A percentile compares a stretch with the other conserved stretches of the same genome.
Evolutionary conservation across 176 grass and related monocot genomes (phyloP).

Genomic region (Rhynchospora pubera): DNA sequence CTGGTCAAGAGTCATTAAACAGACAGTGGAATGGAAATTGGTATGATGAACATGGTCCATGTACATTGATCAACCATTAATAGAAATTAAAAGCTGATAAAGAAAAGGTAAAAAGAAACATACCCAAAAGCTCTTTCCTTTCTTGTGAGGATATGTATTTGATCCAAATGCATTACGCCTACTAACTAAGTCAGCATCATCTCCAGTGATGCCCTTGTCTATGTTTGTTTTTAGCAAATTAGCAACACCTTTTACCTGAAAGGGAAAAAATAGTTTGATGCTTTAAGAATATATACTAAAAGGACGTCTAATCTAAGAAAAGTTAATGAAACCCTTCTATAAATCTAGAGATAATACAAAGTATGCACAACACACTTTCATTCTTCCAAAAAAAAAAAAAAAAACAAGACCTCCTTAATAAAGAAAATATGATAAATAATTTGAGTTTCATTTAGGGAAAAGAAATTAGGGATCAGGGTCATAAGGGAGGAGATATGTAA

Average conservation of each 20-base stretch:
- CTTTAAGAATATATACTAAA: constrained; percentile 25
- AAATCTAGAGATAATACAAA: background rate
- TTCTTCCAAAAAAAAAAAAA: background rate
- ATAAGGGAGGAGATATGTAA: background rate
- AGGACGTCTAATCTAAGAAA: constrained; percentile 8
- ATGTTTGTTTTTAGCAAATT: constrained; percentile 63
- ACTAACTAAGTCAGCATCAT: constrained; percentile 66
- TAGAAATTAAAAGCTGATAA: constrained; percentile 16
- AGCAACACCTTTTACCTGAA: constrained; percentile 64
- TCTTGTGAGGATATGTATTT: constrained; percentile 91
- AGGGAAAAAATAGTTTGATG: constrained; percentile 26
- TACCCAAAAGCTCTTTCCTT: constrained; percentile 84
- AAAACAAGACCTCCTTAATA: background rate
- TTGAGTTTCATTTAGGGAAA: background rate
- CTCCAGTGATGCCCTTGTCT: constrained; percentile 60
- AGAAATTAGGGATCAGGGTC: background rate
- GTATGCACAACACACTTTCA: background rate
- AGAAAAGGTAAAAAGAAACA: constrained; percentile 12
- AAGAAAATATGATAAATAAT: background rate
- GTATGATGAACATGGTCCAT: constrained; percentile 6
- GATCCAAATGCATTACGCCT: constrained; percentile 66
- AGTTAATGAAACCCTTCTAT: background rate
- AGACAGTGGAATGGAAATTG: background rate
- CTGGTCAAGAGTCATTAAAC: background rate
- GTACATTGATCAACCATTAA: constrained; percentile 2